These are phyloP conservation scores for Monosporascus sp. DNA, from an alignment of 2,329 filamentous ascomycete genomes.

Conservation along the genomic window DNA sequence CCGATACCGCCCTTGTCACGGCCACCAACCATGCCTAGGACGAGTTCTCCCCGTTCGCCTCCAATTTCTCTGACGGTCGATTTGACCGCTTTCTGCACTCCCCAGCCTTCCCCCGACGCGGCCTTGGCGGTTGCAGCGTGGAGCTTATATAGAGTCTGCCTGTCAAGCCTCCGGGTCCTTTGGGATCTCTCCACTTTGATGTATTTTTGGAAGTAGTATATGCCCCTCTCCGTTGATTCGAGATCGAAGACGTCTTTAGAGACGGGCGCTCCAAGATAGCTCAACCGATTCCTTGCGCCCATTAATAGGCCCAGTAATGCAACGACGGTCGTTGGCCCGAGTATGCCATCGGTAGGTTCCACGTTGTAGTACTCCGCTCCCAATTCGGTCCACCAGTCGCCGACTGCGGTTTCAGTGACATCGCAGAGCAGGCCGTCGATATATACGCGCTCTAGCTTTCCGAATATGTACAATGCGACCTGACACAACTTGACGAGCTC, in stretches of 20 bases:
- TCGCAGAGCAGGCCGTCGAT: conserved; percentile 91
- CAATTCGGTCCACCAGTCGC: conserved; percentile 94
- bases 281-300: conserved; percentile 83
- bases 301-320: conserved; percentile 82
- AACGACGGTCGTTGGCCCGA: conserved; percentile 87
- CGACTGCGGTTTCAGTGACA: conserved; percentile 81
- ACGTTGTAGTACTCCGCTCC: conserved; percentile 88
- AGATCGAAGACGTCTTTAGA: conserved; percentile 90
- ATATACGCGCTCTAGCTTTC: conserved; percentile 80
- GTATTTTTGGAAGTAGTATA: conserved; percentile 84
- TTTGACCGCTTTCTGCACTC: conserved; percentile 88
- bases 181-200: conserved; percentile 75
- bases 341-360: conserved; percentile 85
- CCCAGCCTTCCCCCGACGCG: conserved; percentile 83
- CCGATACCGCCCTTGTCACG: conserved; percentile 85
- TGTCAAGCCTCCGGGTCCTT: conserved; percentile 72
- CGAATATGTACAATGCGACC: conserved; percentile 80
- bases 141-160: conserved; percentile 74
- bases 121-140: conserved; percentile 85
- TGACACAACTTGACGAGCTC: conserved; percentile 92
- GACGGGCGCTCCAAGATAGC: conserved; percentile 78
- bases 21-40: conserved; percentile 88
- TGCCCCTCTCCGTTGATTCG: conserved; percentile 73
- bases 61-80: conserved; percentile 91
- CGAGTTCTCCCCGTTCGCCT: conserved; percentile 88